Conservation (phyloP, 2,329 filamentous ascomycete species). For the Tetracladium maxilliforme region DNA sequence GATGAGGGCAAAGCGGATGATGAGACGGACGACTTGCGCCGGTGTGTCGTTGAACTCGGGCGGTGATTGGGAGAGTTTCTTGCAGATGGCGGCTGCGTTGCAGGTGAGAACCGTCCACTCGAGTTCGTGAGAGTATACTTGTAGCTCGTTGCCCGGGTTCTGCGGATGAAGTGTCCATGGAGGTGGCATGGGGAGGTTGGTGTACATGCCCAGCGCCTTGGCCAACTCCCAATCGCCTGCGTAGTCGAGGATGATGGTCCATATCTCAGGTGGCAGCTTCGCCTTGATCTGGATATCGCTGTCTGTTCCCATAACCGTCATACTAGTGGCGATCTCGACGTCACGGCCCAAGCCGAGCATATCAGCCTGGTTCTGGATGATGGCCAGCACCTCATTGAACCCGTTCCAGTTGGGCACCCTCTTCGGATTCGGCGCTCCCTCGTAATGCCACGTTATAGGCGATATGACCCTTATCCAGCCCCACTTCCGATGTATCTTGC, state of each 20-base stretch:
- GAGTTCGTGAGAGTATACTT: slow-evolving; percentile 61
- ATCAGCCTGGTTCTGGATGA: slow-evolving; percentile 65
- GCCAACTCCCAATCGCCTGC: slow-evolving; percentile 86
- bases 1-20: slow-evolving; percentile 80
- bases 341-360: slow-evolving; percentile 60
- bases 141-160: slow-evolving; percentile 46
- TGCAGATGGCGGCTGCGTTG: slow-evolving; percentile 55
- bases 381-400: slow-evolving; percentile 57
- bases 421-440: slow-evolving; percentile 29
- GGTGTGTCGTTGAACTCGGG: slow-evolving; percentile 60
- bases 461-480: slow-evolving; percentile 72
- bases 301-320: slow-evolving; percentile 16
- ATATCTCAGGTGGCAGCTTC: slow-evolving; percentile 71
- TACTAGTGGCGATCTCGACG: slow-evolving; percentile 25
- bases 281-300: too few relatives aligned
- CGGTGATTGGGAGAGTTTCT: slow-evolving; percentile 56
- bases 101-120: slow-evolving; percentile 75
- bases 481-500: slow-evolving; percentile 72
- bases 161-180: slow-evolving; percentile 53
- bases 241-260: slow-evolving; percentile 75
- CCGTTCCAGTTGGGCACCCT: slow-evolving; percentile 48
- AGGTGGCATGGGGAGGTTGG: slow-evolving; percentile 56
- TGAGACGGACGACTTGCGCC: slow-evolving; percentile 69
- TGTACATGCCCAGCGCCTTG: slow-evolving; percentile 65
- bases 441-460: slow-evolving; percentile 72